Percentiles rank a stretch among this genome's conserved stretches.
phyloP scores from a whole-genome alignment of 768 basidiomycete genomes.

The Hemileccinum rubropunctum region DNA sequence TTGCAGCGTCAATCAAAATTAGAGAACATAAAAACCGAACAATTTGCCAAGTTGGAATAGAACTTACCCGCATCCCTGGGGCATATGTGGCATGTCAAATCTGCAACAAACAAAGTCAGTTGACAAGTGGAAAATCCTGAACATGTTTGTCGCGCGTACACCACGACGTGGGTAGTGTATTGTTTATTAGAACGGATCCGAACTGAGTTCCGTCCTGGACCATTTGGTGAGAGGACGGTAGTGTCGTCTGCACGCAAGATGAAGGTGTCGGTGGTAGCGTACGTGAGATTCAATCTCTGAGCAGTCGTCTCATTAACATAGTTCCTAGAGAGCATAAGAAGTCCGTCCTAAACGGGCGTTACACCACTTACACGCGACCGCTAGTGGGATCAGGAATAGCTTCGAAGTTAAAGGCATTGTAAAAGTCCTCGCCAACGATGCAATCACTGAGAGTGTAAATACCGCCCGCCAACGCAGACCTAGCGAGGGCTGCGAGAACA shows the following conservation, averaged over 20 bases:
- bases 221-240: slow-evolving; percentile 23
- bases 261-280: slow-evolving; percentile 27
- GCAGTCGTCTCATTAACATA: slow-evolving; percentile 32
- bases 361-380: slow-evolving; percentile 33
- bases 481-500: slow-evolving; percentile 9
- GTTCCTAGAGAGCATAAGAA: slow-evolving; percentile 21
- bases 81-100: slow-evolving; percentile 37
- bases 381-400: slow-evolving; percentile 35
- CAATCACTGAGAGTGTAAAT: slow-evolving; percentile 27
- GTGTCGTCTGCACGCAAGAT: slow-evolving; percentile 38
- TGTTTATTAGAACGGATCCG: slow-evolving; percentile 30
- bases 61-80: slow-evolving; percentile 33
- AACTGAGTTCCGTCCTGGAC: slow-evolving; percentile 37
- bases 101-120: slow-evolving; percentile 10
- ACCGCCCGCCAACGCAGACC: slow-evolving; percentile 16
- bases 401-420: slow-evolving; percentile 30
- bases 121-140: background rate
- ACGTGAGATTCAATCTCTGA: slow-evolving; percentile 26
- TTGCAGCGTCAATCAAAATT: slow-evolving; percentile 6
- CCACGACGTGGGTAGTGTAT: slow-evolving; percentile 35
- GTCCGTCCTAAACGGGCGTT: background rate
- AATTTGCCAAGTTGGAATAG: background rate
- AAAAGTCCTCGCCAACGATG: slow-evolving; percentile 31
- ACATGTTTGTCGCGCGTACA: slow-evolving; percentile 18
- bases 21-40: background rate